Base-by-base conservation (phyloP, 441 rosid genomes). In the Corymbia calophylla region DNA sequence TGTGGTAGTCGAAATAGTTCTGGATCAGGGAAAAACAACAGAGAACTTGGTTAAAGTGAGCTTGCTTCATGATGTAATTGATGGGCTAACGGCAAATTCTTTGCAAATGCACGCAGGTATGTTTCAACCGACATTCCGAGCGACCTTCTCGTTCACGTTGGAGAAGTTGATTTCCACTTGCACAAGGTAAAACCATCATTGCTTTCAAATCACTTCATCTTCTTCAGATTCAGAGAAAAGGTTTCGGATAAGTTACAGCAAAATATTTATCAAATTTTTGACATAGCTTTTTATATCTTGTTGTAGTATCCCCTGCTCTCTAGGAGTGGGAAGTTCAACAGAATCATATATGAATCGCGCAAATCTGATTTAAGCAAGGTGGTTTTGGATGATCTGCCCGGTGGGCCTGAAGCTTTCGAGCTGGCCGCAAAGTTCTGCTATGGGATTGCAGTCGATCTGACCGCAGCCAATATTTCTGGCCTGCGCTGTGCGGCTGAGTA, bases 391-490 rank as follows among this genome's bases (percentile, higher is more conserved):
- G 99, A 98, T 90, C 94, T 96, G 62, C 99, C 99, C 0, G 99
- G 99, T 88, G 99, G 99, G 85, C 91, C 96, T 5, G 98, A 97
- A 84, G 96, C 98, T 1, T 96, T 98, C 77, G 99, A 97, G 93
- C 94, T 97, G 35, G 99, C 98, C 0, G 97, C 99, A 3, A 98
- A 97, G 90, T 98, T 97, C 95, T 98, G 99, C 91, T 98, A 98
- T 88, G 99, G 99, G 47, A 94, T 97, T 88, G 96, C 97, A 18
- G 97, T 98, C 89, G 99, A 97, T 93, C 97, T 98, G 87, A 97
- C 97, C 31, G 98, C 99, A 89, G 94, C 94, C 51, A 98, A 97
- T 89, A 96, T 98, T 87, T 96, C 99, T 1, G 98, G 98, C 73
- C 91, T 97, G 9, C 93, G 99, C 88, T 96, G 99, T 66, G 96